Evolutionary conservation across 306 rosid species (phyloP), one percentile per base, ranked within the genome.

Genomic region (Cicer arietinum): DNA sequence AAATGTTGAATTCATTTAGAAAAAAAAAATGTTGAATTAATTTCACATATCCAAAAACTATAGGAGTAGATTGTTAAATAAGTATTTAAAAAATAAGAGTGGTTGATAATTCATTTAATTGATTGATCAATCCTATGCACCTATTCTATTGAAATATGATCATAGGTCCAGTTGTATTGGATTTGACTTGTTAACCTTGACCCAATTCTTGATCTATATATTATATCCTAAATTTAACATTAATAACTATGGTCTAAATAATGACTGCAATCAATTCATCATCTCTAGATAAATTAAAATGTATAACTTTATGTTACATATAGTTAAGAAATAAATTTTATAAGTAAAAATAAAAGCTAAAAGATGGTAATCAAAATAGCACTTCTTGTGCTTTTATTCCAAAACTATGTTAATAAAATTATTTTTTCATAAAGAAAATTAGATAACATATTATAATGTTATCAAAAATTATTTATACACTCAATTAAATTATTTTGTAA

Each of bases 81-180:
- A 9, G 9, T 14, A 20, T 30, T 10, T 10, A 0, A 30, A 59
- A 11, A 59, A 30, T 10, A 30, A 54, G 8, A 12, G 44, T 13
- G 22, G 22, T 13, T n/a, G 6, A 7, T 61, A 61, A 37, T 61
- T 39, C 3, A 35, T 12, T 30, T 60, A 10, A 54, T 54, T 60
- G 18, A 54, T 54, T 54, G 35, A 18, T 54, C 30, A 54, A 8
- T 54, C 35, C 11, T 54, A 54, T 54, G 18, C 35, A 54, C 57
- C 30, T 54, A 37, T 60, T 30, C 20, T 60, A 35, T 60, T 60
- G 37, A 60, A 60, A n/a, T 62, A 62, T n/a, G 47, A 14, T 62
- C n/a, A 14, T 39, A 62, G 68, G 47, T 62, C 25, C 46, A 39
- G 48, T 62, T 39, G 68, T 37, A 62, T 39, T 62, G 47, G 47